Evolutionary conservation across 148 eudicot species (phyloP).

Genomic region (Euryodendron excelsum): DNA sequence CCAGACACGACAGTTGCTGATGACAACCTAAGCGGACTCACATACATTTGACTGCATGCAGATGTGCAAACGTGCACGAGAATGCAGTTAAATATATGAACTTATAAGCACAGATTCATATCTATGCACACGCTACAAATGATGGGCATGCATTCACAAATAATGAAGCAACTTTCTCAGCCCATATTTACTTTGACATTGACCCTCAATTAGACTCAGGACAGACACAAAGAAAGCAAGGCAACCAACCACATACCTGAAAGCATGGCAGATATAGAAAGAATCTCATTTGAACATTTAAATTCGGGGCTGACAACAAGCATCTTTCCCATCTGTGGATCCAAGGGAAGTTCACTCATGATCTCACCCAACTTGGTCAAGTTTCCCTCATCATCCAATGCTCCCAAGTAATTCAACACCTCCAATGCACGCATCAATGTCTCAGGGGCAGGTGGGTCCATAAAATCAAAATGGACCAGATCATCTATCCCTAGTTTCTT

Average conservation of each 20-base stretch:
- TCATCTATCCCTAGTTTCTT: conserved; percentile 95
- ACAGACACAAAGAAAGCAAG: not conserved
- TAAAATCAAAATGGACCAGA: conserved; percentile 89
- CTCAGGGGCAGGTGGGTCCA: conserved; percentile 96
- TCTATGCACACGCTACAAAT: conserved; percentile 20
- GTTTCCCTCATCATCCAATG: conserved; percentile 89
- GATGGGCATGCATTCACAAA: conserved; percentile 24
- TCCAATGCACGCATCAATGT: conserved; percentile 88
- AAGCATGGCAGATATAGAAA: conserved; percentile 90
- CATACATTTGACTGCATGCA: conserved; percentile 26
- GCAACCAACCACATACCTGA: conserved; percentile 48
- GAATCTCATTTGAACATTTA: conserved; percentile 78
- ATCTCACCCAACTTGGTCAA: conserved; percentile 75
- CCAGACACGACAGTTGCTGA: conserved; percentile 90
- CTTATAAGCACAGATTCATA: conserved; percentile 22
- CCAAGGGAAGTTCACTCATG: conserved; percentile 88
- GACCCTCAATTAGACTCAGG: conserved; percentile 17
- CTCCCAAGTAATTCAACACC: conserved; percentile 82
- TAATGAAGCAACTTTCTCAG: conserved; percentile 17
- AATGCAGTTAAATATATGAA: conserved; percentile 25
- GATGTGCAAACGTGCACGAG: conserved; percentile 31
- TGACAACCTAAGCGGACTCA: conserved; percentile 66
- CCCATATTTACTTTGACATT: conserved; percentile 8
- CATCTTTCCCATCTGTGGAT: conserved; percentile 92
- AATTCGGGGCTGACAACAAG: conserved; percentile 75